phyloP scores from a whole-genome alignment of 192 early-diverging fungal genomes.

The Coemansia sp. region DNA sequence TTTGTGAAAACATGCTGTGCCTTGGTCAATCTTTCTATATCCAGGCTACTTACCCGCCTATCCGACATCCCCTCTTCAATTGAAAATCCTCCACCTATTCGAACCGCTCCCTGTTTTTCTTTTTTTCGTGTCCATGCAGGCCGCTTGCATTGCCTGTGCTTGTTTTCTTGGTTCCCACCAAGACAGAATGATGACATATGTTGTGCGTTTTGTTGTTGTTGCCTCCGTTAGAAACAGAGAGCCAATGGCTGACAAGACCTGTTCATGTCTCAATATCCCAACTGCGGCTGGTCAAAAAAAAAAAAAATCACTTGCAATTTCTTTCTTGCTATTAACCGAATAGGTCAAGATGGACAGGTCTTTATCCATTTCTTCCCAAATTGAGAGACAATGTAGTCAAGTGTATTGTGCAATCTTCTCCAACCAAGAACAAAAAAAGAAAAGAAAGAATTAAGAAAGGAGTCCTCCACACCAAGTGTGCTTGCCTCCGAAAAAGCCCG shows the following conservation, averaged over 20 bases:
- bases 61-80: neutral
- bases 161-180: neutral
- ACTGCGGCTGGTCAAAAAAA: neutral
- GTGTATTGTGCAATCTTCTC: neutral
- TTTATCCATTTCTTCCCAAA: neutral
- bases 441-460: constrained; percentile 3
- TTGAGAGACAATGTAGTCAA: neutral
- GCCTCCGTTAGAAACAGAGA: neutral
- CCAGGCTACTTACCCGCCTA: constrained; percentile 6
- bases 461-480: neutral
- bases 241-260: neutral
- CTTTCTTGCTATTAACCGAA: neutral
- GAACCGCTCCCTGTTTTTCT: neutral
- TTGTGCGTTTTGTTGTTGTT: constrained; percentile 4
- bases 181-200: constrained; percentile 2
- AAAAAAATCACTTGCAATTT: neutral
- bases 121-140: constrained; percentile 6
- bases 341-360: neutral
- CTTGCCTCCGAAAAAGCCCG: constrained; percentile 5
- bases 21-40: neutral
- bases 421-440: constrained; percentile 1
- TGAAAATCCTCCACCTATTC: neutral
- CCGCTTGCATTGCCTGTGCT: constrained; percentile 8
- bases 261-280: neutral
- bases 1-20: constrained; percentile 4